Evolutionary conservation across 2,329 filamentous ascomycete genomes (phyloP).

Genomic region (Sclerotinia glacialis): DNA sequence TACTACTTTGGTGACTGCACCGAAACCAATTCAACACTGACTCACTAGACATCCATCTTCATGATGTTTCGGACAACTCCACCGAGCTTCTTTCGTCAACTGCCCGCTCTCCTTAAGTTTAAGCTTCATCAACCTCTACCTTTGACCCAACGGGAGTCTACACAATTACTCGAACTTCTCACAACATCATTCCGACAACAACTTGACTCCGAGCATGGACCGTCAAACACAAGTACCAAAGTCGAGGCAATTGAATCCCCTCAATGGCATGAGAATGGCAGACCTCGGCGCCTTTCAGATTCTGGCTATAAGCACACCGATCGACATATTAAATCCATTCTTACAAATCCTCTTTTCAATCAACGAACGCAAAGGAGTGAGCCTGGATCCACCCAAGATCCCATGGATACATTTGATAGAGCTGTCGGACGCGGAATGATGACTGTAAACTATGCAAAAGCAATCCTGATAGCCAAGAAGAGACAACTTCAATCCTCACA

Average conservation of each 20-base stretch:
- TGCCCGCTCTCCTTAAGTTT: constrained; percentile 43
- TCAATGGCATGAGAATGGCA: constrained; percentile 18
- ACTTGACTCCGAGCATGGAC: constrained; percentile 54
- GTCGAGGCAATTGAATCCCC: background rate
- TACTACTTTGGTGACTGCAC: constrained; percentile 43
- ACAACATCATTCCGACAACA: constrained; percentile 62
- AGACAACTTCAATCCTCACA: constrained; percentile 28
- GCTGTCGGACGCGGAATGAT: constrained; percentile 38
- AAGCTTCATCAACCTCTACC: constrained; percentile 53
- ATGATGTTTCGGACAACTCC: constrained; percentile 52
- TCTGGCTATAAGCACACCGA: constrained; percentile 39
- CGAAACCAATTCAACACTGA: constrained; percentile 43
- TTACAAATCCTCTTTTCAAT: constrained; percentile 50
- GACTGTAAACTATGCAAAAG: constrained; percentile 32
- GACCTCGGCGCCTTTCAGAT: constrained; percentile 28
- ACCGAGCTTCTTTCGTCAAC: constrained; percentile 47
- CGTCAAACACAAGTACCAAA: constrained; percentile 36
- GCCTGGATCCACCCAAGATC: constrained; percentile 23
- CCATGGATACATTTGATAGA: constrained; percentile 38
- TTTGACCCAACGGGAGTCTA: constrained; percentile 55
- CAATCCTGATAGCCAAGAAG: constrained; percentile 32
- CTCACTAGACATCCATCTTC: background rate
- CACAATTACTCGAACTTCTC: constrained; percentile 57
- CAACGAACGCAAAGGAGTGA: background rate
- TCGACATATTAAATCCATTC: constrained; percentile 48